Evolutionary conservation across 1,139 yeast species (phyloP), one percentile per base, ranked within the genome.

Genomic region (Blastobotrys niveus): DNA sequence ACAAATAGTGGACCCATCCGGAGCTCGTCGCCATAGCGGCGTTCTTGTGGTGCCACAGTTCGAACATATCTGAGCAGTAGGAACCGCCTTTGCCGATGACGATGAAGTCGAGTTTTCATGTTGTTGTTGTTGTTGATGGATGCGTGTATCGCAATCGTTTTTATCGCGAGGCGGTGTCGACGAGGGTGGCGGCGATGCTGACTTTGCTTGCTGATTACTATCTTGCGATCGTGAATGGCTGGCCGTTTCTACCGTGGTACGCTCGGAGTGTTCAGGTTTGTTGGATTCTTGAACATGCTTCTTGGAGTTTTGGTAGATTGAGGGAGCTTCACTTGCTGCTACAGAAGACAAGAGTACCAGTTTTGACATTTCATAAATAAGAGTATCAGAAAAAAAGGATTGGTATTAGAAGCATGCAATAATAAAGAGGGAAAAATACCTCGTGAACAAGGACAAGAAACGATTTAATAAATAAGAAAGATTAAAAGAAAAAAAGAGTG

Each of bases 21-120:
- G 82, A 3, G 84, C 80, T 39, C 86, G 62, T 42, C 86, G 68
- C 86, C 86, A 80, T 9, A 80, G 66, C 2, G 86, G 86, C 0
- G 86, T 80, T 50, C 76, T 72, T 14, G 80, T 74, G n/a, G 83
- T 78, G 5, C 80, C 80, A 57, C 86, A 80, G 60, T 80, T 80
- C 34, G 80, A 71, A 57, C 86, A 78, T 46, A 73, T 70, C 54
- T 76, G 80, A 19, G 61, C 60, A 7, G 56, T 34, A 14, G 50
- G 50, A 15, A 34, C 37, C 14, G 40, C 36, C 38, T 26, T 17
- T 7, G 21, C 38, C 26, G 31, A 19, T 7, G 35, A 17, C 14
- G 40, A 18, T 10, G 34, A 12, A 10, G 34, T 17, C 9, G 40
- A 7, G 5, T n/a, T n/a, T n/a, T n/a, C n/a, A n/a, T n/a, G n/a